These are phyloP conservation scores for Candida argentea DNA, from an alignment of 805 yeast species.

Conservation along the genomic window DNA sequence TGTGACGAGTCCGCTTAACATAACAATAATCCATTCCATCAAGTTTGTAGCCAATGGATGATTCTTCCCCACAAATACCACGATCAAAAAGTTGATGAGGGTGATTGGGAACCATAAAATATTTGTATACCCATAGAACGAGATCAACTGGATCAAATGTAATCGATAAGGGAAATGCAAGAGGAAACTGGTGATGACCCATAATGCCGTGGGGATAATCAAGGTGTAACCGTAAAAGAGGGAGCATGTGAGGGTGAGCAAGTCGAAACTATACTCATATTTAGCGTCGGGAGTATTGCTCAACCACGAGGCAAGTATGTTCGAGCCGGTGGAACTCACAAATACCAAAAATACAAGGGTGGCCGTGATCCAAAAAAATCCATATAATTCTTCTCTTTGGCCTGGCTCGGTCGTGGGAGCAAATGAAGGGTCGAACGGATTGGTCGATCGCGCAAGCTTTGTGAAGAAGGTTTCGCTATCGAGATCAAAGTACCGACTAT, in stretches of 20 bases:
- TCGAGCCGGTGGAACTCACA: slow-evolving; percentile 63
- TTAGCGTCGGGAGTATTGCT: slow-evolving; percentile 31
- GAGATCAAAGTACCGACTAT: slow-evolving; percentile 59
- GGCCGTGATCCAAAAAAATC: slow-evolving; percentile 85
- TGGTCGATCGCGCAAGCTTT: slow-evolving; percentile 46
- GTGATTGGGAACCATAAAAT: slow-evolving; percentile 82
- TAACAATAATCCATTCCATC: slow-evolving; percentile 56
- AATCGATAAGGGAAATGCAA: slow-evolving; percentile 41
- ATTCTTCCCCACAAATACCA: slow-evolving; percentile 33
- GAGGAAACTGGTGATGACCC: slow-evolving; percentile 40
- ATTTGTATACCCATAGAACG: slow-evolving; percentile 80
- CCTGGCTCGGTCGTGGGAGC: slow-evolving; percentile 18
- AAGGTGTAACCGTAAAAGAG: slow-evolving; percentile 72
- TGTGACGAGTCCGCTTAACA: slow-evolving; percentile 50
- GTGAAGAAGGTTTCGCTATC: slow-evolving; percentile 51
- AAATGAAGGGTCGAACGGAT: slow-evolving; percentile 34
- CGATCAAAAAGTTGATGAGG: slow-evolving; percentile 46
- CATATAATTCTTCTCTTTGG: slow-evolving; percentile 57
- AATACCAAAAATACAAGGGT: slow-evolving; percentile 68
- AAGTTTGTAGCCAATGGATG: slow-evolving; percentile 30
- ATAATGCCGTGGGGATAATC: slow-evolving; percentile 48
- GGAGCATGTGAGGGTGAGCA: slow-evolving; percentile 58
- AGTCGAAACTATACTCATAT: slow-evolving; percentile 50
- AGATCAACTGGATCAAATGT: slow-evolving; percentile 49
- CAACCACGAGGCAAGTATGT: slow-evolving; percentile 47